phyloP scores from a whole-genome alignment of 83 land plant genomes.

The Picea mariana region DNA sequence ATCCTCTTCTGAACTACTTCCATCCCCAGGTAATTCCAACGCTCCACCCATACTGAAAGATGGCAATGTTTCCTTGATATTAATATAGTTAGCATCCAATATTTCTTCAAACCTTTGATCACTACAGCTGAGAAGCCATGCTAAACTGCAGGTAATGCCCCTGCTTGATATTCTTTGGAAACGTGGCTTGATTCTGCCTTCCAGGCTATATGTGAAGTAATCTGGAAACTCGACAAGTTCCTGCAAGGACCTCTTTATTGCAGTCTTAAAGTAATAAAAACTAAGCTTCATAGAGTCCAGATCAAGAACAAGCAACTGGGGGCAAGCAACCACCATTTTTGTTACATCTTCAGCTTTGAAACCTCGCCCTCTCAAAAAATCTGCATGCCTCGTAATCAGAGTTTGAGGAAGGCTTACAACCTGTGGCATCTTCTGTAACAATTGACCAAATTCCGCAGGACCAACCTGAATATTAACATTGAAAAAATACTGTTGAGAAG shows the following conservation, averaged over 20 bases:
- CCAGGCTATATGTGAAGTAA: slow-evolving; percentile 24
- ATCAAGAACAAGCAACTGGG: slow-evolving; percentile 38
- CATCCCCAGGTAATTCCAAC: slow-evolving; percentile 52
- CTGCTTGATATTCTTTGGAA: slow-evolving; percentile 13
- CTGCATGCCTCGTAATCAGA: slow-evolving; percentile 34
- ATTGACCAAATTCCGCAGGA: slow-evolving; percentile 34
- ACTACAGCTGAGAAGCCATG: slow-evolving; percentile 17
- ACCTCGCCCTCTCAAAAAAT: slow-evolving; percentile 32
- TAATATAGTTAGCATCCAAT: not conserved
- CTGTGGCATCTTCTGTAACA: slow-evolving; percentile 61
- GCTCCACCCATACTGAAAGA: slow-evolving; percentile 67
- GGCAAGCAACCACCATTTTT: slow-evolving; percentile 48
- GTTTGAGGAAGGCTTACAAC: slow-evolving; percentile 33
- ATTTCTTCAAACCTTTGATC: slow-evolving; percentile 12
- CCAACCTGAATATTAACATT: slow-evolving; percentile 34
- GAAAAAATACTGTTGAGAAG: slow-evolving; percentile 33
- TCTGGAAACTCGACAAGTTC: slow-evolving; percentile 56
- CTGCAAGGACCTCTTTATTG: slow-evolving; percentile 40
- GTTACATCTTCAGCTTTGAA: slow-evolving; percentile 34
- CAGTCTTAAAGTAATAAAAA: slow-evolving; percentile 36
- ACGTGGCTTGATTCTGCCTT: slow-evolving; percentile 15
- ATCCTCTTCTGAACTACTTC: slow-evolving; percentile 35
- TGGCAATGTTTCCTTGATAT: not conserved
- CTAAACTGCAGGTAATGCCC: slow-evolving; percentile 21
- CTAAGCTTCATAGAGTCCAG: slow-evolving; percentile 39